Evolutionary conservation across 441 rosid genomes (phyloP).

Genomic region (Pelargonium myrrhifolium): DNA sequence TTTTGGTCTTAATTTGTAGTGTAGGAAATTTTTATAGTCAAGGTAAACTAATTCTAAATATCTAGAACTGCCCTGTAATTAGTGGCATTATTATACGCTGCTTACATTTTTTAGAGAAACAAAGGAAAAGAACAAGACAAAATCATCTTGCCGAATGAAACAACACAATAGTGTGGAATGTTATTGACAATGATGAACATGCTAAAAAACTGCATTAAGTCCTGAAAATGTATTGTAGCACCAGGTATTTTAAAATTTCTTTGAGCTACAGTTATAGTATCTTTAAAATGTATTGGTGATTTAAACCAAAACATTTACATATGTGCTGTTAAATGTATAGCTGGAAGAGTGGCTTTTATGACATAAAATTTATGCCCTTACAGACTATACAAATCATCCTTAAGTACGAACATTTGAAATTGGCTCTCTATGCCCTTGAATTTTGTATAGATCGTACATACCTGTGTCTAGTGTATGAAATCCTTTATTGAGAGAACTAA

Average conservation of each 20-base stretch:
- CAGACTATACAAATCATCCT: background rate
- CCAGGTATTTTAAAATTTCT: background rate
- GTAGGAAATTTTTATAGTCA: background rate
- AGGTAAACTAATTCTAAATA: background rate
- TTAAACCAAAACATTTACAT: background rate
- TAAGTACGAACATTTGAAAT: background rate
- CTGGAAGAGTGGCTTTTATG: background rate
- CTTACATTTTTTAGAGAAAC: background rate
- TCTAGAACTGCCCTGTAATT: background rate
- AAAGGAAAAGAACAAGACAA: background rate
- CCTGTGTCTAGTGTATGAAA: background rate
- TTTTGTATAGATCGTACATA: conserved; percentile 1
- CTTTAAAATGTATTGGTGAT: background rate
- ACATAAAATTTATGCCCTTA: too few species aligned
- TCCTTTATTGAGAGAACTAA: background rate
- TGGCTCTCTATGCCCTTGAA: conserved; percentile 8
- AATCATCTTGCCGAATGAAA: background rate
- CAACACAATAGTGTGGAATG: background rate
- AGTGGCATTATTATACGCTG: background rate
- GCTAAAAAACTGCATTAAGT: background rate
- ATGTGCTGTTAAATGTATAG: background rate
- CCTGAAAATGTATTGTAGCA: background rate
- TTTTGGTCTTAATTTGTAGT: background rate
- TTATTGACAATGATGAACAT: background rate
- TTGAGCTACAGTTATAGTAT: background rate